Evolutionary conservation across 768 basidiomycete species (phyloP), one percentile per base, ranked within the genome.

Genomic region (Phylloporus arenicola): DNA sequence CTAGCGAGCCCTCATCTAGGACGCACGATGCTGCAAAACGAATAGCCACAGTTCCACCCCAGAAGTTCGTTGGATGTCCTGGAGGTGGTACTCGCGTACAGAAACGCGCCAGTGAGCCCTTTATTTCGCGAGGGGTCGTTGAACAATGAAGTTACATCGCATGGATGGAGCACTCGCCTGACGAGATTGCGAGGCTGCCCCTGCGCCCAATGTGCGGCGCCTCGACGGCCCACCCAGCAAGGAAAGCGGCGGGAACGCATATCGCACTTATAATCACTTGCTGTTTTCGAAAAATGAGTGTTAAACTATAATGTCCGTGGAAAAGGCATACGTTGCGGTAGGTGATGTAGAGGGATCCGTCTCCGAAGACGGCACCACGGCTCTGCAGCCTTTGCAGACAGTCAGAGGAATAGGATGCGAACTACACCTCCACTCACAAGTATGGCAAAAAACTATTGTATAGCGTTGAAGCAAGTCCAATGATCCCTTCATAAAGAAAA

Each of bases 31-130:
- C 78, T 81, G 53, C 68, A 75, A 61, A 84, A 83, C 17, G 70
- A 74, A 55, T 85, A 86, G 11, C 78, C 84, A 60, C 85, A 90
- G 66, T 89, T 88, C 87, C 87, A 90, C 42, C 81, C 87, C 22
- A 90, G 73, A 38, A 89, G 74, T 22, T 78, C 74, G 52, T 83
- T 73, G 7, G 83, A 86, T 51, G 76, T 81, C 57, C 79, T 75
- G 16, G 42, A 43, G 25, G 42, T 88, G 42, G 87, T 89, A 30
- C 78, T 82, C 55, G 75, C 82, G 60, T 86, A 83, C 40, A 92
- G 76, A 70, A 89, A 89, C 13, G 74, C 75, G n/a, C 86, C 87
- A 14, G 88, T 89, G 58, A 88, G 74, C 63, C 76, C 81, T 83
- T 69, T 61, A 62, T 75, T 74, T 43, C 9, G 70, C 70, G 61